Percentiles rank a stretch among this genome's conserved stretches.
Evolutionary conservation across 495 filamentous ascomycete genomes (phyloP).

Genomic region (Lophiotrema nucula): DNA sequence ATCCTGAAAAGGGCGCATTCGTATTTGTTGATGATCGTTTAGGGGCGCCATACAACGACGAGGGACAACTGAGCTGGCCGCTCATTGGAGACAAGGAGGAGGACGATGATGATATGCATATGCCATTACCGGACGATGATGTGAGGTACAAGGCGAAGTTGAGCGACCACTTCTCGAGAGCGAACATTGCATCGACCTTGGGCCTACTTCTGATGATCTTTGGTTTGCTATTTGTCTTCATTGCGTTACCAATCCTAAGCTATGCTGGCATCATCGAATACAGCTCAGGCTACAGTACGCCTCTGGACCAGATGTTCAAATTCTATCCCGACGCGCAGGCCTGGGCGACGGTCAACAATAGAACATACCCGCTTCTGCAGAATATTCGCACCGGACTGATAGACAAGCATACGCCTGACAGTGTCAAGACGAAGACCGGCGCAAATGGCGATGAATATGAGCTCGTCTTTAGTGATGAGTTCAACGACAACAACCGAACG

Average conservation of each 20-base stretch:
- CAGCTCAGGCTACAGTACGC: conserved; percentile 32
- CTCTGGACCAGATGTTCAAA: conserved; percentile 36
- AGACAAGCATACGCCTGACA: conserved; percentile 68
- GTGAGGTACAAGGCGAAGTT: conserved; percentile 42
- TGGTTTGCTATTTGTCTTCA: conserved; percentile 48
- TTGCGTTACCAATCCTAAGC: conserved; percentile 48
- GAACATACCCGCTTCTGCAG: conserved; percentile 51
- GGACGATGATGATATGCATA: conserved; percentile 51
- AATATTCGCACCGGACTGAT: conserved; percentile 63
- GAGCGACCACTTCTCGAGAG: conserved; percentile 44
- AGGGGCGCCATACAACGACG: conserved; percentile 37
- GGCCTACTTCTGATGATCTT: conserved; percentile 45
- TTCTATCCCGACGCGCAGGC: conserved; percentile 20
- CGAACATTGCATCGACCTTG: conserved; percentile 43
- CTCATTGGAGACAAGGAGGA: conserved; percentile 48
- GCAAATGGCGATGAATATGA: conserved; percentile 61
- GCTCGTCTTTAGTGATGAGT: conserved; percentile 79
- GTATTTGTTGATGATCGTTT: conserved; percentile 46
- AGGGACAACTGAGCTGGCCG: conserved; percentile 41
- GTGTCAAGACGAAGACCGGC: conserved; percentile 56
- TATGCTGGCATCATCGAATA: conserved; percentile 38
- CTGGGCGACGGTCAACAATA: conserved; percentile 39
- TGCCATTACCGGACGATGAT: conserved; percentile 50
- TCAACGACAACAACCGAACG: conserved; percentile 66
- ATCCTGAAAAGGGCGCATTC: conserved; percentile 36